Conservation (phyloP, 1,284 basidiomycete species). For the Cerioporus squamosus region DNA sequence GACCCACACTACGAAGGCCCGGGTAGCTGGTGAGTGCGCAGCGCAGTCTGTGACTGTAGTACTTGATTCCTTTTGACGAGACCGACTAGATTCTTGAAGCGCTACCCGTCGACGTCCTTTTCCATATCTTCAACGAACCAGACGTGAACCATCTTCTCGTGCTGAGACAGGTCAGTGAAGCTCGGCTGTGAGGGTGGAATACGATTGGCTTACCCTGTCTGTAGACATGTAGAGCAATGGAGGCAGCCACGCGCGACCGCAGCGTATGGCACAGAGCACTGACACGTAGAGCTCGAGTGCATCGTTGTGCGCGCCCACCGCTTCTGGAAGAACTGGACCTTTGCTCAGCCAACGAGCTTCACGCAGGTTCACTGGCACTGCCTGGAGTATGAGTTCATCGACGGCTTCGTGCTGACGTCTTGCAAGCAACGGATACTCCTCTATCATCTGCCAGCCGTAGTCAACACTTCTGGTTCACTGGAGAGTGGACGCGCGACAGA, state of each 20-base stretch:
- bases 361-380: slow-evolving; percentile 29
- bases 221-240: slow-evolving; percentile 53
- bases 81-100: too few species aligned
- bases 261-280: slow-evolving; percentile 56
- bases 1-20: too few species aligned
- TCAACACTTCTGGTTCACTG: too few species aligned
- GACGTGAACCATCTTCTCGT: slow-evolving; percentile 17
- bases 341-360: slow-evolving; percentile 40
- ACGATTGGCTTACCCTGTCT: not conserved
- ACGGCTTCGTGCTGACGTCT: slow-evolving; percentile 33
- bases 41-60: too few species aligned
- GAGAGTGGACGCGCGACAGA: too few species aligned
- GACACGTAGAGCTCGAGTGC: slow-evolving; percentile 49
- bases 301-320: slow-evolving; percentile 42
- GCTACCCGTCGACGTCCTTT: slow-evolving; percentile 24
- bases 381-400: slow-evolving; percentile 42
- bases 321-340: slow-evolving; percentile 53
- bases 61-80: too few species aligned
- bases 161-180: slow-evolving; percentile 15
- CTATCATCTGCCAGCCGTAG: slow-evolving; percentile 24
- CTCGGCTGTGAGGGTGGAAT: not conserved
- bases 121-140: slow-evolving; percentile 20
- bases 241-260: slow-evolving; percentile 46
- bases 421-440: slow-evolving; percentile 34
- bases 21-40: too few species aligned